Percentiles rank a stretch among this genome's conserved stretches.
These are phyloP conservation scores for Avena atlantica DNA, from an alignment of 176 grass and related monocot genomes.

Conservation along the genomic window DNA sequence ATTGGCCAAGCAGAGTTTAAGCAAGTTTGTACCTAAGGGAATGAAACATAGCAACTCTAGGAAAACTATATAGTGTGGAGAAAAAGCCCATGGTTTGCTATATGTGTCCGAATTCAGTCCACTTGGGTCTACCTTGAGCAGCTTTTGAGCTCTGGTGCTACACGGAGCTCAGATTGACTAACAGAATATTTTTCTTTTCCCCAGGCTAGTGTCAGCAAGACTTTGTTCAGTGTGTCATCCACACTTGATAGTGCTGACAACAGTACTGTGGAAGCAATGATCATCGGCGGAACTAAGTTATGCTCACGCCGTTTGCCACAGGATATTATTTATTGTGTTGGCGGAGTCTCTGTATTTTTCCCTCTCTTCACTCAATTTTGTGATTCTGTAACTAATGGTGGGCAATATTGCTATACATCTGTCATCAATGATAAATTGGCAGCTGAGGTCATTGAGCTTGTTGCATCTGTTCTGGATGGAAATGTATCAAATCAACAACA, in stretches of 20 bases:
- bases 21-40: slow-evolving; percentile 4
- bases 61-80: background rate
- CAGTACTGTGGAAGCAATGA: slow-evolving; percentile 72
- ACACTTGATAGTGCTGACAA: slow-evolving; percentile 75
- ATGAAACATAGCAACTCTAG: slow-evolving; percentile 6
- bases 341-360: slow-evolving; percentile 96
- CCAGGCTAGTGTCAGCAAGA: slow-evolving; percentile 77
- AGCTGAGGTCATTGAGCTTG: slow-evolving; percentile 87
- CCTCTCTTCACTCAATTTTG: slow-evolving; percentile 90
- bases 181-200: slow-evolving; percentile 8
- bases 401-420: slow-evolving; percentile 42
- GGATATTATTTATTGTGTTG: slow-evolving; percentile 99
- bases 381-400: slow-evolving; percentile 58
- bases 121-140: slow-evolving; percentile 19
- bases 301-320: slow-evolving; percentile 83
- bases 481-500: slow-evolving; percentile 97
- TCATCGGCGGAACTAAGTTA: slow-evolving; percentile 85
- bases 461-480: slow-evolving; percentile 95
- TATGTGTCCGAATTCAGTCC: slow-evolving; percentile 1
- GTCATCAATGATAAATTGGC: slow-evolving; percentile 44
- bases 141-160: slow-evolving; percentile 13
- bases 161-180: slow-evolving; percentile 1
- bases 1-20: slow-evolving; percentile 19
- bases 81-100: slow-evolving; percentile 3
- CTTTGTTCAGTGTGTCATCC: slow-evolving; percentile 89